Base-by-base conservation (phyloP, 2,329 filamentous ascomycete species). In the Davidsoniella eucalypti region DNA sequence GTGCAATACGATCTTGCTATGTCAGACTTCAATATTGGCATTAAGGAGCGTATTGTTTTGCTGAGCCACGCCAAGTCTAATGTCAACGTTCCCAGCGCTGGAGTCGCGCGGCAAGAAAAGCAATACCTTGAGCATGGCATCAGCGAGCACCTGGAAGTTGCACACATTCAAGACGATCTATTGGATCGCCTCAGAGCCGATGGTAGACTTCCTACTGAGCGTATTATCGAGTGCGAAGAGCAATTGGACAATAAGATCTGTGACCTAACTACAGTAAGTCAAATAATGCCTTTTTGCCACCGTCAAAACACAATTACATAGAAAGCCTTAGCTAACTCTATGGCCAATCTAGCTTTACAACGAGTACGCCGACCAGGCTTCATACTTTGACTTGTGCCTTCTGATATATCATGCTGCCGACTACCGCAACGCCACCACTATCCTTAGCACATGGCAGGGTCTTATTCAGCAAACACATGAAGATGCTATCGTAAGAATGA, bases 151-250 rank as follows among this genome's bases (percentile, higher is more conserved):
- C 77, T 98, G 8, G 92, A 98, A 58, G 78, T 96, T 46, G 90
- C 88, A 12, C 90, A 92, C 59, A 92, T 98, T 49, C 92, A 98
- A 63, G 86, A 94, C 60, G 92, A 98, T 58, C 66, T 96, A 40
- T 65, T 96, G 21, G 82, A 87, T 61, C 76, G 86, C 43, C 68
- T 98, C 48, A 78, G 73, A 60, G 73, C 73, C 8, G 92, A 98
- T 56, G 62, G 69, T 1, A 78, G 92, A 41, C 73, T 95, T 37
- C 67, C 71, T 10, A 65, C 70, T 0, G 76, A 82, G 45, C 76
- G 78, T 41, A 78, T 76, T 58, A 65, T 68, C 1, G 75, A 82
- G 51, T 77, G 94, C 21, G 65, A 84, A 52, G 63, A 71, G 42
- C 72, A 76, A 29, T 75, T 95, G 37, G 80, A 94, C 62, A 84